Percentiles rank a stretch among this genome's conserved stretches.
phyloP scores from a whole-genome alignment of 2,329 filamentous ascomycete genomes.

The Fusarium phyllophilum region DNA sequence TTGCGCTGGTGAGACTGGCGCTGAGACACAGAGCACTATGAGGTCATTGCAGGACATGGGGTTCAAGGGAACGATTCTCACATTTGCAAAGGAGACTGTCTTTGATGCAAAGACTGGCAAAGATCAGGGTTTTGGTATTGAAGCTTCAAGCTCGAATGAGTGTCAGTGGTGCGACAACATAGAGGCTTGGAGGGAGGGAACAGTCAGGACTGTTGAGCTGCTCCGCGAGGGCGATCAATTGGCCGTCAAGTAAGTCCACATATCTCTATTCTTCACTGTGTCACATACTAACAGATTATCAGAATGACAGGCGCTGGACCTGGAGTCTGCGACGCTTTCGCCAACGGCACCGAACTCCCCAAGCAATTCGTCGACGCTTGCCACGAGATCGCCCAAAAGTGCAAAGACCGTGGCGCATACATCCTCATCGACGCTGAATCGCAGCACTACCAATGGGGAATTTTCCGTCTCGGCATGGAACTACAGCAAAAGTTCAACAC shows the following conservation, averaged over 20 bases:
- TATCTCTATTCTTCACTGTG: background rate
- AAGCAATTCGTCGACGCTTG: constrained; percentile 56
- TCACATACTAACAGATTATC: background rate
- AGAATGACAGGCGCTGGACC: constrained; percentile 57
- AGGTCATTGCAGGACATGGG: constrained; percentile 59
- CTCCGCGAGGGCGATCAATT: constrained; percentile 50
- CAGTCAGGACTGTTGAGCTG: constrained; percentile 46
- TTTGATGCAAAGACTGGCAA: constrained; percentile 51
- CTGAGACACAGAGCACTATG: constrained; percentile 57
- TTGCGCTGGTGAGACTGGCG: constrained; percentile 61
- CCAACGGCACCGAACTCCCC: constrained; percentile 48
- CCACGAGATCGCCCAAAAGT: constrained; percentile 52
- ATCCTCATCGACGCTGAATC: constrained; percentile 60
- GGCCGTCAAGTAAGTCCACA: constrained; percentile 50
- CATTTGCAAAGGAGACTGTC: constrained; percentile 59
- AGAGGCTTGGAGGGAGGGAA: constrained; percentile 50
- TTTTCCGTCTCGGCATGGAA: constrained; percentile 47
- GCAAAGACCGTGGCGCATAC: constrained; percentile 52
- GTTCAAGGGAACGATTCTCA: constrained; percentile 66
- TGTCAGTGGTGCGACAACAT: constrained; percentile 51
- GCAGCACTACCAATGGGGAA: constrained; percentile 56
- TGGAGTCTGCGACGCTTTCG: constrained; percentile 52
- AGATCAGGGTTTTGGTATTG: constrained; percentile 38
- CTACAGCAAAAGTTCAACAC: constrained; percentile 54
- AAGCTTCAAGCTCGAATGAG: constrained; percentile 53